A percentile compares a stretch with the other conserved stretches of the same genome.
Conservation (phyloP, 495 filamentous ascomycete species). For the Penicillium ucsense region DNA sequence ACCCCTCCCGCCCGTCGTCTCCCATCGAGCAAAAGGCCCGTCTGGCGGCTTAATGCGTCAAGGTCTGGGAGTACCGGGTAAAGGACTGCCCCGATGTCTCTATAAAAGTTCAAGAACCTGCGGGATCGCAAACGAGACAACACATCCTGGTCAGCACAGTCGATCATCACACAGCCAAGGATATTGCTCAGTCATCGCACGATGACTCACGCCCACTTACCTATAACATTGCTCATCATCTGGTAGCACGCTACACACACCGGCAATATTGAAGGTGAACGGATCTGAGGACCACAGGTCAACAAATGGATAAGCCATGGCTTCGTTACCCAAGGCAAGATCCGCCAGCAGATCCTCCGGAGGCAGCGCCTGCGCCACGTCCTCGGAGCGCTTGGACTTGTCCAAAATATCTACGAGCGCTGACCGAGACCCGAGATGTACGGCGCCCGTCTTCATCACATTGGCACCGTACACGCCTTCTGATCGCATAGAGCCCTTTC, state of each 20-base stretch:
- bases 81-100: conserved; percentile 65
- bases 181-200: too few relatives aligned
- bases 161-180: too few relatives aligned
- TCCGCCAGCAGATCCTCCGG: conserved; percentile 72
- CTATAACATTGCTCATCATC: conserved; percentile 50
- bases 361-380: conserved; percentile 46
- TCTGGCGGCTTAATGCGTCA: conserved; percentile 51
- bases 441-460: conserved; percentile 31
- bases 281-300: conserved; percentile 57
- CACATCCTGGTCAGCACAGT: neutral
- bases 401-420: conserved; percentile 43
- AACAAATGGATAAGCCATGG: conserved; percentile 68
- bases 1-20: conserved; percentile 42
- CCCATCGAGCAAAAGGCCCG: conserved; percentile 58
- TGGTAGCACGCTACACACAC: conserved; percentile 59
- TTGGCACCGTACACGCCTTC: conserved; percentile 43
- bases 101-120: conserved; percentile 64
- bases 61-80: conserved; percentile 72
- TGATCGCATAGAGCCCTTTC: conserved; percentile 14
- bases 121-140: neutral
- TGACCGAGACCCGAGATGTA: conserved; percentile 49
- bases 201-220: conserved; percentile 22
- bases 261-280: conserved; percentile 58
- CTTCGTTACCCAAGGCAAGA: conserved; percentile 70
- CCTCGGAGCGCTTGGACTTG: conserved; percentile 28